Percentiles rank a stretch among this genome's conserved stretches.
These are phyloP conservation scores for Daedalea quercina DNA, from an alignment of 768 basidiomycete species.

Conservation along the genomic window DNA sequence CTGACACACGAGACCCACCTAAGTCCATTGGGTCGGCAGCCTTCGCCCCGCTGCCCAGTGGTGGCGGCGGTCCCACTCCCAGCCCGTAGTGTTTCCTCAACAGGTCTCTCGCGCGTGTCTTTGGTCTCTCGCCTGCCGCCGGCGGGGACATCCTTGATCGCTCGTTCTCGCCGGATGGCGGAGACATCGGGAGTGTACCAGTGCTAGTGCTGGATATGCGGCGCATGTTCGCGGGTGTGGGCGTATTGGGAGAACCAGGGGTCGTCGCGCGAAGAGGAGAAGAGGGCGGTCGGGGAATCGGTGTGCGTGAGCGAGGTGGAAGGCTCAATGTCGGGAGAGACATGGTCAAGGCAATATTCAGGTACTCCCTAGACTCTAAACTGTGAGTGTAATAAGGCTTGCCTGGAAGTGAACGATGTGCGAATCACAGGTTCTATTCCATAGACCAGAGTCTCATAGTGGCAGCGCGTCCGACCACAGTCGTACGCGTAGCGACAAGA, in stretches of 20 bases:
- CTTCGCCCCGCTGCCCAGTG: conserved; percentile 35
- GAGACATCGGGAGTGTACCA: neutral
- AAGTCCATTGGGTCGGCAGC: conserved; percentile 75
- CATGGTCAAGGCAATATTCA: too few species aligned
- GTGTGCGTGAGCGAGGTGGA: conserved; percentile 7
- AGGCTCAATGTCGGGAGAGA: conserved; percentile 6
- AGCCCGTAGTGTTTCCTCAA: conserved; percentile 85
- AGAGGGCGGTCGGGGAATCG: conserved; percentile 32
- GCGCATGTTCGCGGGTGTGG: neutral
- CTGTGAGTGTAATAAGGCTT: too few species aligned
- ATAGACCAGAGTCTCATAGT: too few species aligned
- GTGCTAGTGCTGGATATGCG: neutral
- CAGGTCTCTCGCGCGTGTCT: conserved; percentile 59
- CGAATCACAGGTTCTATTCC: too few species aligned
- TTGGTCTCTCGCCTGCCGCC: conserved; percentile 10
- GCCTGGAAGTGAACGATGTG: too few species aligned
- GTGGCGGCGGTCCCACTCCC: conserved; percentile 64
- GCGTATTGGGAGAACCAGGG: conserved; percentile 19
- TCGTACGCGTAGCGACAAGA: too few species aligned
- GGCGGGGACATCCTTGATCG: neutral
- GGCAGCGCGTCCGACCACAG: too few species aligned
- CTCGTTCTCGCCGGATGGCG: neutral
- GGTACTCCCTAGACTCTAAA: too few species aligned
- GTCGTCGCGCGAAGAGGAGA: conserved; percentile 36
- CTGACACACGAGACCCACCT: conserved; percentile 34